These are phyloP conservation scores for Ceratopteris richardii DNA, from an alignment of 75 land plant species.

Conservation along the genomic window DNA sequence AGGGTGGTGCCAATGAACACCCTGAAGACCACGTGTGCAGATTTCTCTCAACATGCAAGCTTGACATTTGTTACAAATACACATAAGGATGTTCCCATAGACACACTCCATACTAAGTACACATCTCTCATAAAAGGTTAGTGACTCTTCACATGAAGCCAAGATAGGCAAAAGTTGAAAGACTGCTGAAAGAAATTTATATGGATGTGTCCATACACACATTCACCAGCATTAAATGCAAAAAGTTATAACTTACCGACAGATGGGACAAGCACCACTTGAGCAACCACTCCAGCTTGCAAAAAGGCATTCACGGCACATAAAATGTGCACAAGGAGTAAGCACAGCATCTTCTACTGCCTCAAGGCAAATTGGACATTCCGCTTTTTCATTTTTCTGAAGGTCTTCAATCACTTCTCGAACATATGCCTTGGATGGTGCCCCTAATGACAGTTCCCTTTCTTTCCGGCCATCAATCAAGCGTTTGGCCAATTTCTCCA, in stretches of 20 bases:
- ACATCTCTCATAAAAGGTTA: too few species aligned
- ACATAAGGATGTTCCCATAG: too few species aligned
- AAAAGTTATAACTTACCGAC: conserved; percentile 20
- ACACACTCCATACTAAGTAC: too few species aligned
- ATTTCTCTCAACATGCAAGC: too few species aligned
- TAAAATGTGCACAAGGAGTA: conserved; percentile 83
- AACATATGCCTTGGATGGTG: conserved; percentile 53
- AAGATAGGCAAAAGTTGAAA: too few species aligned
- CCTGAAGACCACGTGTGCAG: too few species aligned
- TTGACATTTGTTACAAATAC: too few species aligned
- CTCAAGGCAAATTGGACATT: conserved; percentile 90
- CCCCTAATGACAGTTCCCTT: background rate
- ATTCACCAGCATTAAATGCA: too few species aligned
- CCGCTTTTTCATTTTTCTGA: conserved; percentile 48
- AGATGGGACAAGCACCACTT: conserved; percentile 71
- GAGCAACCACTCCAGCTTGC: conserved; percentile 51
- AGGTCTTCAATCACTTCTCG: conserved; percentile 70
- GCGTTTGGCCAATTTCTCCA: conserved; percentile 52
- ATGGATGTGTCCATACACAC: too few species aligned
- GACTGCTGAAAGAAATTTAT: too few species aligned
- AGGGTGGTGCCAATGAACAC: too few species aligned
- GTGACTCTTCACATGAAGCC: too few species aligned
- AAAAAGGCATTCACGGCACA: conserved; percentile 87
- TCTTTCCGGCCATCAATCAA: conserved; percentile 28
- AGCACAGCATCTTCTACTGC: conserved; percentile 75